Base-by-base conservation (phyloP, 208 protist genomes). In the Leishmania braziliensis region DNA sequence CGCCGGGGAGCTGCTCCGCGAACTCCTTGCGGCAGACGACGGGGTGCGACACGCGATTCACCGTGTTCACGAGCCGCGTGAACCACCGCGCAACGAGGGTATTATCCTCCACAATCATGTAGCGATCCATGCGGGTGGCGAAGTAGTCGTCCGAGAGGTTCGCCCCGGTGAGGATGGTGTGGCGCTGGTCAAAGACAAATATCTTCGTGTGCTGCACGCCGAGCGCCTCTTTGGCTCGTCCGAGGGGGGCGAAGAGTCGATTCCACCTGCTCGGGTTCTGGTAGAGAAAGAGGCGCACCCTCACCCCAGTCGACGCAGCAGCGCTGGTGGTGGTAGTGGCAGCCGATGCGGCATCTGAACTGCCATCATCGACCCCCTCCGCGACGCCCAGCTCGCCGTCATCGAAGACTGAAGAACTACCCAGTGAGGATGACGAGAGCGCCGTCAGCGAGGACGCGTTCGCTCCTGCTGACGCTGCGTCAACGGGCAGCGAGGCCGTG, bases 131-230 rank as follows among this genome's bases (percentile, higher is more conserved):
- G 58, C 98, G 92, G 20, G 97, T 95, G 29, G 90, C 88, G 66
- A 99, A 99, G 91, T 99, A 99, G 80, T 98, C 93, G 54, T 98
- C 93, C 3, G 91, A 97, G 5, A 99, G 87, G 87, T 99, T 99
- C 18, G 98, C 98, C 5, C 98, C 98, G 23, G 92, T 97, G 14
- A 99, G 66, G 29, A 99, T 84, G 50, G 90, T 95, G 85, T 98
- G 81, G 16, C 51, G 48, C 36, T 80, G 78, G 79, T 99, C 98
- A 70, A 99, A 98, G 39, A 97, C 87, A 69, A 98, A 98, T 33
- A 95, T 83, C 78, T 99, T 99, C 14, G 98, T 95, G 90, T 99
- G 98, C 85, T 98, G 96, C 60, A 99, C 95, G 14, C 98, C 97
- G 3, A 99, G 82, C 50, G 80, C 89, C 88, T 97, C 94, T 70